Evolutionary conservation across 225 moss, liverwort and hornwort species (phyloP).

Genomic region (Bryum argenteum): DNA sequence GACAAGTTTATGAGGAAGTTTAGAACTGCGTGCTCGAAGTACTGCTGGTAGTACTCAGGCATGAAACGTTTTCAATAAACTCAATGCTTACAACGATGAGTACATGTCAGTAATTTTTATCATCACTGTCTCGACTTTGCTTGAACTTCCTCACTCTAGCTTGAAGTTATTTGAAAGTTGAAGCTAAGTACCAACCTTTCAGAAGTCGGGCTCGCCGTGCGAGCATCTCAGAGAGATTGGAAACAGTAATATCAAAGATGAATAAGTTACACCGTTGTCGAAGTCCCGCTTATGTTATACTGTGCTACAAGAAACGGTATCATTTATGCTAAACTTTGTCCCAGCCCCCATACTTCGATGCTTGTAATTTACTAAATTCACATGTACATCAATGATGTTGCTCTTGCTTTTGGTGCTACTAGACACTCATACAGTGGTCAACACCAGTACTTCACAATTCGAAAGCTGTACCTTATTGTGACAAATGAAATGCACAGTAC

Average conservation of each 20-base stretch:
- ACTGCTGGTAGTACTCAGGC: neutral
- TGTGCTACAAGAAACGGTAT: no score
- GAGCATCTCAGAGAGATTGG: slow-evolving; percentile 74
- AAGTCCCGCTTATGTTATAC: no score
- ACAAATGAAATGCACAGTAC: no score
- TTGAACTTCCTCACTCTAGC: neutral
- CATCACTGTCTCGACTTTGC: neutral
- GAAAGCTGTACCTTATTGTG: no score
- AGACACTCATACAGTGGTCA: no score
- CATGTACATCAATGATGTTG: no score
- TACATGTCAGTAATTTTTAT: neutral
- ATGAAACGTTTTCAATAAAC: neutral
- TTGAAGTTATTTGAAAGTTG: neutral
- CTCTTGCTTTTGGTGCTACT: no score
- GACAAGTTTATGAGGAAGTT: neutral
- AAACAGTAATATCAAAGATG: slow-evolving; percentile 86
- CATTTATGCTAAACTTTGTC: no score
- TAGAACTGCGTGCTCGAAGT: neutral
- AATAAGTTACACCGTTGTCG: no score
- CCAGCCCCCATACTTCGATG: no score
- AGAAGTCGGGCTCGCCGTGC: slow-evolving; percentile 68
- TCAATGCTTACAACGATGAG: neutral
- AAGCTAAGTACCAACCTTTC: slow-evolving; percentile 47
- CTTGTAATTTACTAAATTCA: no score
- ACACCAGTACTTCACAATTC: no score